Evolutionary conservation across 352 stramenopile genomes (phyloP).

Genomic region (Pythium aquatile): DNA sequence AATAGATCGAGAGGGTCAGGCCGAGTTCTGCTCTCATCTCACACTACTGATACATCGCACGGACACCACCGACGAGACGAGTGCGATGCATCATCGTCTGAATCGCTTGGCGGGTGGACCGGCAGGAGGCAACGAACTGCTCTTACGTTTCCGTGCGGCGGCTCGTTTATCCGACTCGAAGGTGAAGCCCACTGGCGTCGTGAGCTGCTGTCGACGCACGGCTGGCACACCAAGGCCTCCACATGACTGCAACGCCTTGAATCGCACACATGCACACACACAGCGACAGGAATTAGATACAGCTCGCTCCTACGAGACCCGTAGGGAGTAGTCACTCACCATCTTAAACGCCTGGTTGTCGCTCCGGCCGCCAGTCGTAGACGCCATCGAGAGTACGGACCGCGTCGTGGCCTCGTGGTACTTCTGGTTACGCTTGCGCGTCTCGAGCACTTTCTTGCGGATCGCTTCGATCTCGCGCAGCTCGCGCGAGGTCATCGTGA

Average conservation of each 20-base stretch:
- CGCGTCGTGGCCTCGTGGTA: constrained; percentile 68
- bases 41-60: background rate
- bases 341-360: constrained; percentile 37
- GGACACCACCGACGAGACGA: background rate
- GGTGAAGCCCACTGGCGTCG: constrained; percentile 59
- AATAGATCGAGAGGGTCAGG: constrained; percentile 18
- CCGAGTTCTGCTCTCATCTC: background rate
- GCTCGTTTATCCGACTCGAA: constrained; percentile 71
- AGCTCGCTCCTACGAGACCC: background rate
- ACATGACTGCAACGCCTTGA: constrained; percentile 48
- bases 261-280: background rate
- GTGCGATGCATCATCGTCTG: constrained; percentile 5
- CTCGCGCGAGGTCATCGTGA: constrained; percentile 73
- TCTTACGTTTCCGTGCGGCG: constrained; percentile 32
- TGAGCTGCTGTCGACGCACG: constrained; percentile 64
- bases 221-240: constrained; percentile 67
- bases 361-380: constrained; percentile 22
- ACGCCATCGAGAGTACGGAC: constrained; percentile 24
- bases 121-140: constrained; percentile 5
- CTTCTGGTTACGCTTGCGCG: constrained; percentile 57
- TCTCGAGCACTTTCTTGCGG: constrained; percentile 49
- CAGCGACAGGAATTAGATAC: background rate
- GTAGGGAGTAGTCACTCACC: constrained; percentile 21
- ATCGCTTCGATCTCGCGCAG: constrained; percentile 71
- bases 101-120: constrained; percentile 22